Evolutionary conservation across 495 filamentous ascomycete species (phyloP), one percentile per base, ranked within the genome.

Genomic region (Staphylotrichum longicolle): DNA sequence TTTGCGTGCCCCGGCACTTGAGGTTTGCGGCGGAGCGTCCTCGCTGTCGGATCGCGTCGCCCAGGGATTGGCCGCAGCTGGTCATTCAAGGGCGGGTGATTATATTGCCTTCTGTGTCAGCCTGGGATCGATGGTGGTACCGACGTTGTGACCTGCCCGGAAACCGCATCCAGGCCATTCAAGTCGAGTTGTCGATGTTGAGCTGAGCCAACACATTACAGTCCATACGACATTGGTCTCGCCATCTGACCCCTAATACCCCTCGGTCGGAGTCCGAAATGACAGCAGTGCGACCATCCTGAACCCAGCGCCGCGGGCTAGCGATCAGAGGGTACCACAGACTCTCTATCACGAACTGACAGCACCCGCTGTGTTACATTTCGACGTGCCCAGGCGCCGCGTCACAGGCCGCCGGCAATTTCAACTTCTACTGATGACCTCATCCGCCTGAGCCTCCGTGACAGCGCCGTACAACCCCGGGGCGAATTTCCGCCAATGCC

Each of bases 241-340:
- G n/a, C 48, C 61, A 58, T 54, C 55, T 58, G 61, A 58, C 61
- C 54, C 54, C 41, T 32, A 33, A 41, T 5, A 27, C 33, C 30
- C 34, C 45, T 41, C 39, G 35, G 37, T 52, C 44, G 40, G 54
- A 46, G 45, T 42, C 56, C 60, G 60, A 57, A 40, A 55, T 48
- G 32, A 10, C 46, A 30, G 35, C 14, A 27, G 52, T 63, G 51
- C 47, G 47, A 57, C 64, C 56, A 52, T 32, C 45, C 56, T 50
- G 54, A 58, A 30, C 57, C 46, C 65, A 59, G 40, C 61, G 56
- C 54, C 58, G 41, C 56, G 57, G 64, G 33, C 53, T 37, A 61
- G 44, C 48, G 45, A 56, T 6, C 45, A 32, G n/a, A n/a, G n/a
- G 12, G 47, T 62, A 39, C 53, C 48, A 49, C 54, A 27, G 46